Evolutionary conservation across 352 stramenopile species (phyloP).

Genomic region (Plasmopara muralis): DNA sequence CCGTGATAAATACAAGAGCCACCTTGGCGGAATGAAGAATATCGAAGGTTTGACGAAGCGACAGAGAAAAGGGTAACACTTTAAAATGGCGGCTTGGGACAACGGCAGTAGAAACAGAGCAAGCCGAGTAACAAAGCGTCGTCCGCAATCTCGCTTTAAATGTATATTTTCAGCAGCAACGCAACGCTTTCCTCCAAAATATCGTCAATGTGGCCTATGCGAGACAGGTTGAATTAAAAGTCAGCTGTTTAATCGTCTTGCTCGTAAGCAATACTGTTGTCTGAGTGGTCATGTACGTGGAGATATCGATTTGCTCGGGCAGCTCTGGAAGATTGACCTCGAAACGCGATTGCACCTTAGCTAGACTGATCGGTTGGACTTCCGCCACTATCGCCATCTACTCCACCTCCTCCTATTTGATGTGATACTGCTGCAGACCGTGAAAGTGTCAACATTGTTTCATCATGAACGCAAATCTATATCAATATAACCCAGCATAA

Average conservation of each 20-base stretch:
- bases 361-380: conserved; percentile 35
- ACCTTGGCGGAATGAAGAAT: conserved; percentile 67
- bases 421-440: conserved; percentile 99
- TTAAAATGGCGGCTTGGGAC: conserved; percentile 23
- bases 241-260: conserved; percentile 1
- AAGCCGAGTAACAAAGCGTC: conserved; percentile 33
- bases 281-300: conserved; percentile 95
- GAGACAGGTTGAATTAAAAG: conserved; percentile 27
- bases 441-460: conserved; percentile 99
- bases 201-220: conserved; percentile 21
- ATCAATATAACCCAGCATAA: conserved; percentile 37
- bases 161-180: conserved; percentile 42
- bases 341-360: conserved; percentile 98
- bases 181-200: conserved; percentile 18
- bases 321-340: conserved; percentile 99
- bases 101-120: conserved; percentile 31
- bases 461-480: conserved; percentile 99
- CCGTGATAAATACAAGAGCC: conserved; percentile 73
- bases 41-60: conserved; percentile 50
- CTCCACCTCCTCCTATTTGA: conserved; percentile 97
- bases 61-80: conserved; percentile 57
- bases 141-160: conserved; percentile 28
- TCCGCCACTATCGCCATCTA: conserved; percentile 71
- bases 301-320: conserved; percentile 99
- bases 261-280: background rate